A percentile compares a stretch with the other conserved stretches of the same genome.
Evolutionary conservation across 2,329 filamentous ascomycete genomes (phyloP).

Genomic region (Akanthomyces lecanii): DNA sequence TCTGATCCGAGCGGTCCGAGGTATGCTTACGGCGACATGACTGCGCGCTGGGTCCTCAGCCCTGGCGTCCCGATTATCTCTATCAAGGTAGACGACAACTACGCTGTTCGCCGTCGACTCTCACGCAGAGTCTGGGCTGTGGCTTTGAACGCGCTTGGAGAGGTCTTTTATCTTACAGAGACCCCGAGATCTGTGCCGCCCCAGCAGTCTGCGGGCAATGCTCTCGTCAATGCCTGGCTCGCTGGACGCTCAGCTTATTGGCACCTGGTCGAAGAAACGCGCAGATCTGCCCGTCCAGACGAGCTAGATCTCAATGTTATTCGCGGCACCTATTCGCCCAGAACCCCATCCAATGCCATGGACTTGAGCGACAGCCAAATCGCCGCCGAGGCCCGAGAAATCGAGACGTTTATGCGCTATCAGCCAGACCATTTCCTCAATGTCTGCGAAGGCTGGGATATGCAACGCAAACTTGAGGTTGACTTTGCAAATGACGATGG

Average conservation of each 20-base stretch:
- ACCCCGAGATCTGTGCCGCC: conserved; percentile 55
- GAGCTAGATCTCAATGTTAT: conserved; percentile 65
- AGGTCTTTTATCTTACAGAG: conserved; percentile 79
- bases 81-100: conserved; percentile 78
- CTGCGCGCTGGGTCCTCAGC: conserved; percentile 82
- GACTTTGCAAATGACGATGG: conserved; percentile 83
- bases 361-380: conserved; percentile 67
- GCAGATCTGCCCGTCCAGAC: conserved; percentile 67
- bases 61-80: conserved; percentile 89
- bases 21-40: conserved; percentile 70
- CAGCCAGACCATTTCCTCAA: conserved; percentile 75
- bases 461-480: conserved; percentile 78
- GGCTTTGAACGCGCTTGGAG: conserved; percentile 87
- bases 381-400: conserved; percentile 71
- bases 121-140: conserved; percentile 81
- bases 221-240: conserved; percentile 69
- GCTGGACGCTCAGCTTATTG: conserved; percentile 75
- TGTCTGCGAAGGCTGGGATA: conserved; percentile 83
- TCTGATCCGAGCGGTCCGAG: conserved; percentile 53
- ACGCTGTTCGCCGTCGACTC: conserved; percentile 64
- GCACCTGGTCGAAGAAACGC: conserved; percentile 74
- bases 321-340: conserved; percentile 74
- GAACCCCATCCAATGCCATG: conserved; percentile 71
- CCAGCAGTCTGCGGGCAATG: conserved; percentile 48
- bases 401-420: conserved; percentile 69